Evolutionary conservation across 1,139 yeast species (phyloP).

Genomic region (Candida sojae): DNA sequence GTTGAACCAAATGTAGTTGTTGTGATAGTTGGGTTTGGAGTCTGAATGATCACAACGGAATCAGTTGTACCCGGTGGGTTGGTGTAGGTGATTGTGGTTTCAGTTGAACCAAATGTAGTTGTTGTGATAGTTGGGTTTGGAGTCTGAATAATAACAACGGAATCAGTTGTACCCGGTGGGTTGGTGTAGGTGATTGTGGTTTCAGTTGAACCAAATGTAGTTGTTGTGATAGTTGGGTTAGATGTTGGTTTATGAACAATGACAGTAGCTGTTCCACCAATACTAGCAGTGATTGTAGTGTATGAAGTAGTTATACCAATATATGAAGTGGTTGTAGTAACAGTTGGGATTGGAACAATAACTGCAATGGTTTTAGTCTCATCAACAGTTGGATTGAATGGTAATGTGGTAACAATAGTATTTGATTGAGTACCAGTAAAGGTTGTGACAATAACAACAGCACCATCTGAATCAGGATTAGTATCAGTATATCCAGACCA

Average conservation of each 20-base stretch:
- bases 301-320: constrained; percentile 1
- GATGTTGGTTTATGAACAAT: neutral
- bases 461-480: constrained; percentile 22
- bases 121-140: too few relatives aligned
- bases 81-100: too few relatives aligned
- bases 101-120: too few relatives aligned
- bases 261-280: constrained; percentile 15
- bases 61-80: too few relatives aligned
- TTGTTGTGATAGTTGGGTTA: too few relatives aligned
- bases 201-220: too few relatives aligned
- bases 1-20: too few relatives aligned
- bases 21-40: too few relatives aligned
- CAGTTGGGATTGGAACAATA: constrained; percentile 16
- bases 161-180: too few relatives aligned
- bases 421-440: constrained; percentile 25
- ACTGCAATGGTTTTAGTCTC: constrained; percentile 21
- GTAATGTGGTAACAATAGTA: constrained; percentile 24
- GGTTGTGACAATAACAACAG: constrained; percentile 22
- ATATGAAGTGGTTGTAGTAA: constrained; percentile 15
- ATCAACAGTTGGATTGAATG: constrained; percentile 12
- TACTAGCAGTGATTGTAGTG: neutral
- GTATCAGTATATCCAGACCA: constrained; percentile 15
- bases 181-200: too few relatives aligned
- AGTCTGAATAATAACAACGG: too few relatives aligned
- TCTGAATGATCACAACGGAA: too few relatives aligned